phyloP scores from a whole-genome alignment of 2,329 filamentous ascomycete genomes.

The Fusarium globosum region DNA sequence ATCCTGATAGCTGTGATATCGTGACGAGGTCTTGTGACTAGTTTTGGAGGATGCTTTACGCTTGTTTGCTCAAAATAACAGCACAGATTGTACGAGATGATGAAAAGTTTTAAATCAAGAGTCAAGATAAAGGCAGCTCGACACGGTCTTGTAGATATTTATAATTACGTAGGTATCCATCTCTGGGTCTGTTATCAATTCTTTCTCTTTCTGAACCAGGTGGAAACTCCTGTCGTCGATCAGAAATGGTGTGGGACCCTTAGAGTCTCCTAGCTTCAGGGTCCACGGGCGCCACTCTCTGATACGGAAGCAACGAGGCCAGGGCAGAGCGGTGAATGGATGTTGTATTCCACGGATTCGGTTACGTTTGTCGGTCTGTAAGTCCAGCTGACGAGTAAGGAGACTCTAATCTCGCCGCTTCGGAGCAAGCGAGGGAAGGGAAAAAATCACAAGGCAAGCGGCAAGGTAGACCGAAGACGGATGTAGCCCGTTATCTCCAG shows the following conservation, averaged over 20 bases:
- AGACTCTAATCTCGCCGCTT: conserved; percentile 3
- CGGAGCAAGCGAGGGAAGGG: neutral
- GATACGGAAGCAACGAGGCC: conserved; percentile 29
- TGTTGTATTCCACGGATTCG: conserved; percentile 15
- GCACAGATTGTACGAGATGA: conserved; percentile 1
- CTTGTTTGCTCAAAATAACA: conserved; percentile 4
- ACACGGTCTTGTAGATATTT: conserved; percentile 16
- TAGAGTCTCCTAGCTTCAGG: conserved; percentile 33
- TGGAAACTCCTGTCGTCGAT: conserved; percentile 31
- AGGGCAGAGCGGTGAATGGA: conserved; percentile 35
- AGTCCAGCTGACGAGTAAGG: neutral
- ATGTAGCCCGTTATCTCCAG: conserved; percentile 14
- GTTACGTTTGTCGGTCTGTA: conserved; percentile 21
- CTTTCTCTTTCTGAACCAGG: conserved; percentile 16
- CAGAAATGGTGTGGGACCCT: conserved; percentile 21
- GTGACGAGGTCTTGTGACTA: conserved; percentile 3
- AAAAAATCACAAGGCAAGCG: neutral
- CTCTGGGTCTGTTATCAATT: conserved; percentile 15
- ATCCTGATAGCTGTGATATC: neutral
- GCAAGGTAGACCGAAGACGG: neutral
- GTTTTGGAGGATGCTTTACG: neutral
- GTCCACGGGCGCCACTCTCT: conserved; percentile 34
- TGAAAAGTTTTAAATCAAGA: conserved; percentile 1
- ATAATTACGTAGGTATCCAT: conserved; percentile 25
- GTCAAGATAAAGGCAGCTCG: neutral